Evolutionary conservation across 768 basidiomycete genomes (phyloP).

Genomic region (Podaxis sp.): DNA sequence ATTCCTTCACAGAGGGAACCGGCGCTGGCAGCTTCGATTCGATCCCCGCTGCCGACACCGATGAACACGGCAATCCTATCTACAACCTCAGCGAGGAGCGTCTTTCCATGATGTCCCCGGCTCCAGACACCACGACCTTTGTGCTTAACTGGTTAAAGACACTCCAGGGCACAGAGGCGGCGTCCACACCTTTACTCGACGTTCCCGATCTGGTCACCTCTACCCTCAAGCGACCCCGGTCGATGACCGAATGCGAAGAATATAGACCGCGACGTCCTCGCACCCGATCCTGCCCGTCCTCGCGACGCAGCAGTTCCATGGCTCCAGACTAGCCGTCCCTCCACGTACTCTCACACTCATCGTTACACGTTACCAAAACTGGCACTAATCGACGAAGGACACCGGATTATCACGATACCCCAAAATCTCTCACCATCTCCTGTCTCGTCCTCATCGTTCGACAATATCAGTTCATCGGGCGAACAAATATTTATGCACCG

Average conservation of each 20-base stretch:
- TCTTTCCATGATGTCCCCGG: slow-evolving; percentile 26
- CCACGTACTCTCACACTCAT: slow-evolving; percentile 8
- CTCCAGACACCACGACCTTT: slow-evolving; percentile 23
- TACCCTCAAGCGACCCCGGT: slow-evolving; percentile 39
- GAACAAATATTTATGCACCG: slow-evolving; percentile 7
- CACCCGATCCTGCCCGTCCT: slow-evolving; percentile 25
- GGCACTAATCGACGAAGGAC: slow-evolving; percentile 10
- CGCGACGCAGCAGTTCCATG: slow-evolving; percentile 16
- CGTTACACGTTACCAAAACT: slow-evolving; percentile 1
- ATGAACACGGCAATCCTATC: slow-evolving; percentile 36
- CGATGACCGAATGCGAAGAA: slow-evolving; percentile 34
- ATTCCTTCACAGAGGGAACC: slow-evolving; percentile 62
- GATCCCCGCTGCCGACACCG: slow-evolving; percentile 33
- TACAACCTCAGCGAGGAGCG: slow-evolving; percentile 24
- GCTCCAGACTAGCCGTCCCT: slow-evolving; percentile 17
- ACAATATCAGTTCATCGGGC: slow-evolving; percentile 6
- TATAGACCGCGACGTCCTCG: slow-evolving; percentile 27
- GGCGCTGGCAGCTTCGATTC: slow-evolving; percentile 53
- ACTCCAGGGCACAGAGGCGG: neutral
- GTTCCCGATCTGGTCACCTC: slow-evolving; percentile 29
- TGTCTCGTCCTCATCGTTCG: slow-evolving; percentile 6
- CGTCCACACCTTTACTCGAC: slow-evolving; percentile 16
- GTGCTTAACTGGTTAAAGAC: slow-evolving; percentile 40
- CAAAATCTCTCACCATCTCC: neutral
- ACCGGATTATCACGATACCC: slow-evolving; percentile 12